Evolutionary conservation across 2,329 filamentous ascomycete species (phyloP), one percentile per base, ranked within the genome.

Genomic region (Fusarium veterinarium): DNA sequence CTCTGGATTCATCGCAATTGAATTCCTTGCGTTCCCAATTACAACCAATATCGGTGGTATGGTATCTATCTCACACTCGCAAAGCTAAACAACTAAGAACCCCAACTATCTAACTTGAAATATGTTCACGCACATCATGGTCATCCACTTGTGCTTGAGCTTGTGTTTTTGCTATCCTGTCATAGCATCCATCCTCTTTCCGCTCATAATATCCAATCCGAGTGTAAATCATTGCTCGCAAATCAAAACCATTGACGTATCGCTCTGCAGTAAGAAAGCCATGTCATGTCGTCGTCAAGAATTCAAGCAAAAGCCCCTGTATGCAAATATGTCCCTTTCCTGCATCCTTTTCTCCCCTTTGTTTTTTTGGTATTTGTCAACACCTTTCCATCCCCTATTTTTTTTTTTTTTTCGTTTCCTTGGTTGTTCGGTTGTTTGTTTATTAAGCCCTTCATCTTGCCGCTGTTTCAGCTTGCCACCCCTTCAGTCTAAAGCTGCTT

Each of bases 271-370:
- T 64, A 71, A 74, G 69, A 76, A 73, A 77, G 74, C 75, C 72
- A 74, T 76, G 63, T 79, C 78, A 75, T 79, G 67, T 79, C 78
- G 72, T 79, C 78, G 76, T 79, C 71, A 79, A 76, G 69, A 73
- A 71, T 66, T 64, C 64, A 76, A 76, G 67, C 69, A 73, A 65
- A 72, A 52, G 59, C 56, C 52, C 46, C 69, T 71, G 61, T 51
- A 74, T 73, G 61, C 64, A 67, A 69, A 73, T 70, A 49, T 64
- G 35, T 42, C 67, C 59, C 69, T 63, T 63, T 51, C 46, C 65
- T 63, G 58, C 44, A 53, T 45, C 61, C 20, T 44, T 25, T 31
- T 38, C 45, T 40, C 58, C 31, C 19, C 20, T 41, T 65, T 56
- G 41, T 67, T 60, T 63, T 70, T 72, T 67, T 70, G 45, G 44